Base-by-base conservation (phyloP, 768 basidiomycete genomes). In the Hypholoma sublateritium region DNA sequence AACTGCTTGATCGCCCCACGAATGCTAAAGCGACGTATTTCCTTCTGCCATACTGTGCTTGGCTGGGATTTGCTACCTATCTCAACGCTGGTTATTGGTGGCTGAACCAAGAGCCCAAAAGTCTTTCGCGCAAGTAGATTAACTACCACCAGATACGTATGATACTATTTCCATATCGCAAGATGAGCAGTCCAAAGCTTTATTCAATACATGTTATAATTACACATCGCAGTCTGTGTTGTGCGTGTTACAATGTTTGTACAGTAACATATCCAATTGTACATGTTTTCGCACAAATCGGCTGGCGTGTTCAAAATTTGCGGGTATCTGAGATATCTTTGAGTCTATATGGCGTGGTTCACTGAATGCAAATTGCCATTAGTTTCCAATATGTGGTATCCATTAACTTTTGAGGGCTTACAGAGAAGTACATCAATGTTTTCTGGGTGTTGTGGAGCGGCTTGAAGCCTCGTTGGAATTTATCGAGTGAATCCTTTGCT, bases 71-170 rank as follows among this genome's bases (percentile, higher is more conserved):
- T 62, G 86, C 83, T 9, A 84, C 85, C 9, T 89, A 88, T 70
- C 74, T 89, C 39, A 88, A 87, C 65, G 84, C 74, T n/a, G 85
- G 84, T 0, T 77, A 81, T 46, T 84, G 84, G 77, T 84, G 77
- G 73, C 68, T 83, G 63, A 86, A 84, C 63, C 69, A 65, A 35
- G 39, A 50, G 7, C 43, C 57, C 17, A 56, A 52, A 50, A 16
- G 9, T 5, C 34, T 25, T n/a, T 32, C 49, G 5, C 54, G 53
- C 35, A 59, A 59, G 49, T 59, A 59, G 42, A 53, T 4, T 42
- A 8, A 21, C 19, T 44, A 2, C 22, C 11, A 11, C n/a, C 21
- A 8, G 16, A 3, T 42, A 11, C n/a, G 8, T 21, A 44, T 19
- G 19, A 44, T 19, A 44, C 17, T 19, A 17, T 17, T 21, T 9